phyloP scores from a whole-genome alignment of 345 rosid genomes.

The Brassica nigra region DNA sequence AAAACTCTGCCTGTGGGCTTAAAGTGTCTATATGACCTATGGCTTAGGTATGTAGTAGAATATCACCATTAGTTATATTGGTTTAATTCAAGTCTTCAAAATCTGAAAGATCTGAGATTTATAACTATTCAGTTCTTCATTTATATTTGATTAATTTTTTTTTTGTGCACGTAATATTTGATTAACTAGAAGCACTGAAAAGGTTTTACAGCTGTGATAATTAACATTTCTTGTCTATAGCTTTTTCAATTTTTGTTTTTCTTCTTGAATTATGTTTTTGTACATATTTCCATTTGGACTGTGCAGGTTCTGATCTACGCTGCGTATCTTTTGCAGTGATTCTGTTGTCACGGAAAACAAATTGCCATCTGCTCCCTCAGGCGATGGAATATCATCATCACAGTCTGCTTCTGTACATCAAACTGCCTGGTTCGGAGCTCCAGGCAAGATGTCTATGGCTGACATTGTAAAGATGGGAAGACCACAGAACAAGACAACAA shows the following conservation, averaged over 20 bases:
- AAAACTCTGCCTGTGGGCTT: neutral
- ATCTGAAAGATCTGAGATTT: neutral
- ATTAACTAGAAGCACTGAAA: neutral
- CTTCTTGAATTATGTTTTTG: neutral
- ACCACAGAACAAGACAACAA: neutral
- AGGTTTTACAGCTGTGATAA: neutral
- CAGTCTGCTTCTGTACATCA: neutral
- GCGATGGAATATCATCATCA: neutral
- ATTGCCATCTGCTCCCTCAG: neutral
- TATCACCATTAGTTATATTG: neutral
- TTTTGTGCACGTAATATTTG: neutral
- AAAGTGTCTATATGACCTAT: neutral
- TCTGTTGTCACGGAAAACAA: neutral
- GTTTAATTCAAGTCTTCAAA: neutral
- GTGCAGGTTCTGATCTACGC: neutral
- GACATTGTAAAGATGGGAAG: neutral
- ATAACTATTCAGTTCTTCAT: neutral
- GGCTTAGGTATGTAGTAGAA: constrained; percentile 4
- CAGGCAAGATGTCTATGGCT: neutral
- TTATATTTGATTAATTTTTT: neutral
- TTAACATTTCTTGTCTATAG: neutral
- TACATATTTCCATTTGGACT: constrained; percentile 22
- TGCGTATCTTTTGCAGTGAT: neutral
- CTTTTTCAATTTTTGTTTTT: neutral
- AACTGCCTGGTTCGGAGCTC: neutral